phyloP scores from a whole-genome alignment of 306 rosid species.

The Lupinus albus region DNA sequence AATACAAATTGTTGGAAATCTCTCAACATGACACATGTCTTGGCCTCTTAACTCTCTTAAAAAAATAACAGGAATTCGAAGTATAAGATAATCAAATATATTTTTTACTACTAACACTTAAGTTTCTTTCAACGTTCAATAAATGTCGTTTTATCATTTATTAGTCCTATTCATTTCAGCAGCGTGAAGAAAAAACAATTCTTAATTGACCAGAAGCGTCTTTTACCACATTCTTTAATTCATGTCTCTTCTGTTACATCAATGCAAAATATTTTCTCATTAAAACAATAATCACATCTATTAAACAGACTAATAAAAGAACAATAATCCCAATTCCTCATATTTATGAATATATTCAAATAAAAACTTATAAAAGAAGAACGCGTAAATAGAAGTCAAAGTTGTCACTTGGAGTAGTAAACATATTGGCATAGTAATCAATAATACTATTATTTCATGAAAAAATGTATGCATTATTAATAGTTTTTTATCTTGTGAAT shows the following conservation, averaged over 20 bases:
- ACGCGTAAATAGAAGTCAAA: neutral
- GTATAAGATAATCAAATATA: no score
- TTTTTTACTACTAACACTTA: neutral
- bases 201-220: neutral
- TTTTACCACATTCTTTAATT: neutral
- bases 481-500: no score
- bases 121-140: conserved; percentile 18
- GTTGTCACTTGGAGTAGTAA: neutral
- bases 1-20: no score
- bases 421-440: neutral
- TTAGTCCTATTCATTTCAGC: conserved; percentile 22
- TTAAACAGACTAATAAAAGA: no score
- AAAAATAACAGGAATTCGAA: neutral
- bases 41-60: neutral
- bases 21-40: conserved; percentile 3
- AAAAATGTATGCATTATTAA: no score
- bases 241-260: neutral
- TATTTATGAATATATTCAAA: no score
- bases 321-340: no score
- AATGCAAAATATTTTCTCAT: neutral
- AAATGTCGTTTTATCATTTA: conserved; percentile 6
- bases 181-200: neutral
- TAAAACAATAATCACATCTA: neutral
- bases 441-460: no score
- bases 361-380: no score